Percentiles rank a stretch among this genome's conserved stretches.
Evolutionary conservation across 2,329 filamentous ascomycete genomes (phyloP).

Genomic region (Myriosclerotinia duriaeana): DNA sequence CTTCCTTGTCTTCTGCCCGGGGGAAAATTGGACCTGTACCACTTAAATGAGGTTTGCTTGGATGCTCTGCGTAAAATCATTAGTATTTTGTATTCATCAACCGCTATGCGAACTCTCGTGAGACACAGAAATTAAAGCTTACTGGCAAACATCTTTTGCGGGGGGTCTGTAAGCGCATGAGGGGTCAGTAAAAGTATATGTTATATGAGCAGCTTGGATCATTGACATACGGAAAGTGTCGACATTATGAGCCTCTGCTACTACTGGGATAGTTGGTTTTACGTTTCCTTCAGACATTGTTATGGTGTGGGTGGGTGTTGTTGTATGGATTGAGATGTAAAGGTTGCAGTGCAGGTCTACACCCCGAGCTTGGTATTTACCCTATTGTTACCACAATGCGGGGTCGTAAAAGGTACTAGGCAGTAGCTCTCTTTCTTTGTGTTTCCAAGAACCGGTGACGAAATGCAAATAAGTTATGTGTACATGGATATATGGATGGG

Average conservation of each 20-base stretch:
- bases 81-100: conserved; percentile 34
- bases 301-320: conserved; percentile 7
- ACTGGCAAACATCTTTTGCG: conserved; percentile 67
- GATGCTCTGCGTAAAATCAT: conserved; percentile 56
- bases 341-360: neutral
- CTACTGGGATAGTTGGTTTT: conserved; percentile 53
- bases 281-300: conserved; percentile 48
- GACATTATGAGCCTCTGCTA: conserved; percentile 73
- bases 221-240: conserved; percentile 65
- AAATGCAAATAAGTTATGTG: neutral
- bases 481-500: neutral
- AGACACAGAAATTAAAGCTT: conserved; percentile 42
- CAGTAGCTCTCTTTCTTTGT: conserved; percentile 8
- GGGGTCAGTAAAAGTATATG: conserved; percentile 25
- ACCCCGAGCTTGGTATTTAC: neutral
- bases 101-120: conserved; percentile 7
- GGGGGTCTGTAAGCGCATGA: conserved; percentile 52
- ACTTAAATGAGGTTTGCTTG: conserved; percentile 65
- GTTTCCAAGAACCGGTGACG: neutral
- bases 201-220: conserved; percentile 8
- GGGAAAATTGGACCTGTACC: conserved; percentile 49
- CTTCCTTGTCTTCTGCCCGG: conserved; percentile 1
- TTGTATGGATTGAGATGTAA: conserved; percentile 1
- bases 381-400: neutral
- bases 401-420: neutral